A percentile compares a stretch with the other conserved stretches of the same genome.
phyloP scores from a whole-genome alignment of 495 filamentous ascomycete genomes.

The Bryoglossum gracile region DNA sequence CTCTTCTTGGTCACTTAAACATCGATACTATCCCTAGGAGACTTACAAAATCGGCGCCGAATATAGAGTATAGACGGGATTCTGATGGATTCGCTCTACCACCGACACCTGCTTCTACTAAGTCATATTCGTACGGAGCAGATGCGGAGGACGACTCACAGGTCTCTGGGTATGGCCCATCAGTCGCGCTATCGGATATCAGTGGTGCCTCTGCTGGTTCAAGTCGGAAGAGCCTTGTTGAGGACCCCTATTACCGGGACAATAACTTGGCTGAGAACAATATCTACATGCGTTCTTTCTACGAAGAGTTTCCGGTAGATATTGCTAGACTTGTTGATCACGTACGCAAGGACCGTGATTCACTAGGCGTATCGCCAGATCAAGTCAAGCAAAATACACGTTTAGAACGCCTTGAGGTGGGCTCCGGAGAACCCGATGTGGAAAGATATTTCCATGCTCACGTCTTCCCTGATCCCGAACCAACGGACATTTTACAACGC shows the following conservation, averaged over 20 bases:
- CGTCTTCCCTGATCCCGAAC: constrained; percentile 16
- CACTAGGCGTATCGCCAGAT: constrained; percentile 19
- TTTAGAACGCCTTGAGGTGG: constrained; percentile 10
- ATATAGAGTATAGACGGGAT: constrained; percentile 25
- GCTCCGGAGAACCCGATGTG: constrained; percentile 12
- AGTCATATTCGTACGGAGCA: constrained; percentile 16
- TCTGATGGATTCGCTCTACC: constrained; percentile 24
- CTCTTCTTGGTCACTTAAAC: constrained; percentile 23
- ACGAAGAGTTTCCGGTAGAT: constrained; percentile 17
- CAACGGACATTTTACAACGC: constrained; percentile 7
- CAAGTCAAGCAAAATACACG: constrained; percentile 13
- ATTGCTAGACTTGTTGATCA: constrained; percentile 19
- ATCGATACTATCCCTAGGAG: constrained; percentile 24
- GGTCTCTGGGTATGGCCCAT: constrained; percentile 8
- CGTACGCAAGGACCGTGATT: constrained; percentile 18
- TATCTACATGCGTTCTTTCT: constrained; percentile 17
- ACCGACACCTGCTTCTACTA: constrained; percentile 24
- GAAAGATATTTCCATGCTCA: constrained; percentile 16
- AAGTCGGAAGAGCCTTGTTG: constrained; percentile 15
- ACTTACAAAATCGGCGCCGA: constrained; percentile 26
- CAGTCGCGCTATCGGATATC: constrained; percentile 8
- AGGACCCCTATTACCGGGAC: constrained; percentile 19
- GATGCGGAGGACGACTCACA: constrained; percentile 9
- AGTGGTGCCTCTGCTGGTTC: constrained; percentile 8
- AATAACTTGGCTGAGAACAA: constrained; percentile 19